Conservation (phyloP, 768 basidiomycete species). For the Suillus paluster region DNA sequence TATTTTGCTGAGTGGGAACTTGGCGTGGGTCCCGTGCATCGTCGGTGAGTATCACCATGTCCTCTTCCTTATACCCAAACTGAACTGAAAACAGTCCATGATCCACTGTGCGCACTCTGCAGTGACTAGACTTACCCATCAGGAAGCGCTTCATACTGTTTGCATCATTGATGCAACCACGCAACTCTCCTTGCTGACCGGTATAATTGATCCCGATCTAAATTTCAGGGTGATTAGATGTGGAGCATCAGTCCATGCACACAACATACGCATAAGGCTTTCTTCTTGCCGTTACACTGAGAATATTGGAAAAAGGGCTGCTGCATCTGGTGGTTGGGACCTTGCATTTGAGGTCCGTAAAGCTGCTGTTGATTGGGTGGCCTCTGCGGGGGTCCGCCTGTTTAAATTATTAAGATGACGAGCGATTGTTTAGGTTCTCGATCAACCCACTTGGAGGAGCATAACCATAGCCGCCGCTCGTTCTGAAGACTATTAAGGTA, state of each 20-base stretch:
- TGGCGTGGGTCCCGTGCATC: conserved; percentile 63
- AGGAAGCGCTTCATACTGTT: conserved; percentile 81
- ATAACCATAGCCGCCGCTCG: conserved; percentile 8
- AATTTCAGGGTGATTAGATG: conserved; percentile 1
- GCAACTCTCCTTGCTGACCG: conserved; percentile 66
- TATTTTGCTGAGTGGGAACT: conserved; percentile 80
- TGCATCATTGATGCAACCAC: conserved; percentile 93
- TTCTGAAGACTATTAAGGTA: not conserved
- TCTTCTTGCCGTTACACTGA: conserved; percentile 85
- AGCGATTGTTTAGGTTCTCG: not conserved
- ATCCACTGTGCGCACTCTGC: conserved; percentile 1
- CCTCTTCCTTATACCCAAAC: conserved; percentile 71
- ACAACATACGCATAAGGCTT: conserved; percentile 79
- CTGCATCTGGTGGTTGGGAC: conserved; percentile 45
- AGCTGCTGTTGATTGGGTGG: conserved; percentile 63
- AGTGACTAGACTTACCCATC: conserved; percentile 48
- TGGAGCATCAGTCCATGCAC: not conserved
- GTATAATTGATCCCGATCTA: conserved; percentile 92
- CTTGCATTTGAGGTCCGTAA: conserved; percentile 64
- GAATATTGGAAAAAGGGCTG: conserved; percentile 85
- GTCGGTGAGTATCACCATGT: conserved; percentile 89
- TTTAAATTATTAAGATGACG: not conserved
- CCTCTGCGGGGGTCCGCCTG: conserved; percentile 48
- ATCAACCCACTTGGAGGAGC: conserved; percentile 11
- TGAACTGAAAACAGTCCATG: conserved; percentile 41